Percentiles rank a stretch among this genome's conserved stretches.
These are phyloP conservation scores for Zygosaccharomyces sapae DNA, from an alignment of 1,139 yeast genomes.

Conservation along the genomic window DNA sequence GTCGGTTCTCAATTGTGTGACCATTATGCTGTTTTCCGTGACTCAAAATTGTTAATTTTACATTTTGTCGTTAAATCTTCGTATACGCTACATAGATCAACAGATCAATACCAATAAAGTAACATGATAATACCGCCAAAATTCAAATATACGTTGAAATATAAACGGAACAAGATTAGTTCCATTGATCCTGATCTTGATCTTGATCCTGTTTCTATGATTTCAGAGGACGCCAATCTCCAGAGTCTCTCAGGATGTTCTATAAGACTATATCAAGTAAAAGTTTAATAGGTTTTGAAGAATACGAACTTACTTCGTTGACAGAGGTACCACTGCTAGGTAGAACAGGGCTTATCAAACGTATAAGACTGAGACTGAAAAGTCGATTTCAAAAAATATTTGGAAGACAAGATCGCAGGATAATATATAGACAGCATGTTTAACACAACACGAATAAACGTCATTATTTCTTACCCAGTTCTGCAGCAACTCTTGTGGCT, in stretches of 20 bases:
- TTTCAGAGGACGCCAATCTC: no score
- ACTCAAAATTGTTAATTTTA: background rate
- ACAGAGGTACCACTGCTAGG: background rate
- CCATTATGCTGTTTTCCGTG: no score
- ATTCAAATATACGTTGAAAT: background rate
- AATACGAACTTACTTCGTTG: background rate
- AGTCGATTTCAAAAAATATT: background rate
- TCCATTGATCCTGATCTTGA: background rate
- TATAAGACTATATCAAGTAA: background rate
- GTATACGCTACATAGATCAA: background rate
- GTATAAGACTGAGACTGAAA: background rate
- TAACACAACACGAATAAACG: background rate
- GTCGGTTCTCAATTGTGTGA: no score
- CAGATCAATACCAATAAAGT: background rate
- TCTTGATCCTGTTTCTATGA: background rate
- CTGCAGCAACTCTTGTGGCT: constrained; percentile 79
- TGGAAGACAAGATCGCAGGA: background rate
- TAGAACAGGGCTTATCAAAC: background rate
- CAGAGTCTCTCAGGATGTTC: background rate
- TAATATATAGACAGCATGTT: background rate
- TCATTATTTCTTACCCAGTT: constrained; percentile 61
- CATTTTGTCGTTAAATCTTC: background rate
- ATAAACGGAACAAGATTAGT: background rate
- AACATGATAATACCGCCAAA: background rate
- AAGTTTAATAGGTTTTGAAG: background rate